Evolutionary conservation across 2,329 filamentous ascomycete genomes (phyloP).

Genomic region (Sphaerulina vaccinii): DNA sequence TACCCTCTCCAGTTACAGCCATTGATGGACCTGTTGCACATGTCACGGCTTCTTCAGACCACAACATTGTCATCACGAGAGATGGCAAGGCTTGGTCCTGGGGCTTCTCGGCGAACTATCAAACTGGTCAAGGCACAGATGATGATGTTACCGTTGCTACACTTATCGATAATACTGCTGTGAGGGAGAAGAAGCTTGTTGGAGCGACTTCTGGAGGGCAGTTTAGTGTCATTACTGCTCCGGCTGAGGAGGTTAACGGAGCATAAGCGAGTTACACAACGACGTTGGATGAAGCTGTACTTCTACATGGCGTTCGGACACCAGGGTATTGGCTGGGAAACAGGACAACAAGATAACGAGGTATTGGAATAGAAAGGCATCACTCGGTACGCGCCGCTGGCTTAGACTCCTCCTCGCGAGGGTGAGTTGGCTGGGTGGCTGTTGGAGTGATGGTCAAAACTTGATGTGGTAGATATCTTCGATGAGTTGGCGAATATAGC

Average conservation of each 20-base stretch:
- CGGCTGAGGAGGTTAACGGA: conserved; percentile 18
- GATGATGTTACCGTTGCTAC: conserved; percentile 78
- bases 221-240: conserved; percentile 57
- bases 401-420: too few relatives aligned
- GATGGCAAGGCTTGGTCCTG: conserved; percentile 72
- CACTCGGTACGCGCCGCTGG: too few relatives aligned
- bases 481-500: too few relatives aligned
- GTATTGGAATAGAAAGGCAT: too few relatives aligned
- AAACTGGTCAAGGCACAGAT: conserved; percentile 73
- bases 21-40: conserved; percentile 48
- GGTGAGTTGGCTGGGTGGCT: too few relatives aligned
- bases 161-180: conserved; percentile 78
- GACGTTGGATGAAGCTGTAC: too few relatives aligned
- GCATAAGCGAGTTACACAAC: neutral
- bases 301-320: neutral
- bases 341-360: too few relatives aligned
- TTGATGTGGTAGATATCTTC: too few relatives aligned
- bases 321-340: neutral
- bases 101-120: conserved; percentile 79
- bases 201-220: conserved; percentile 88
- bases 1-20: conserved; percentile 58
- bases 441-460: too few relatives aligned
- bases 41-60: conserved; percentile 62
- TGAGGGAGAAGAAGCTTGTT: conserved; percentile 70
- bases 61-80: conserved; percentile 67